Evolutionary conservation across 352 stramenopile genomes (phyloP).

Genomic region (Globisporangium takayamanum): DNA sequence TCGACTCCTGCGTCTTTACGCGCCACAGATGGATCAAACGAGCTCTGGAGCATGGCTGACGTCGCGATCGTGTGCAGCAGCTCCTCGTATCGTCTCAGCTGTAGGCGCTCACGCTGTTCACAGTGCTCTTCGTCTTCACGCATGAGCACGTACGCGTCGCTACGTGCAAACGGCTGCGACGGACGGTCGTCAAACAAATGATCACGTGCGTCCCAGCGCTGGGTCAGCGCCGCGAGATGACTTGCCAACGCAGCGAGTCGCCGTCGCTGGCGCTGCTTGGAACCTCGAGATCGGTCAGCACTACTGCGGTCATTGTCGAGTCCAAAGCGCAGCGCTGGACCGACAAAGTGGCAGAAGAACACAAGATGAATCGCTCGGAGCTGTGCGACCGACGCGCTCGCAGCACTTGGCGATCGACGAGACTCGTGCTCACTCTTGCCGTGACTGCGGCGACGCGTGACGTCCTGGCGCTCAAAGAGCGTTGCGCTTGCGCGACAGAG

Average conservation of each 20-base stretch:
- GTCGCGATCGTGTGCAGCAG: constrained; percentile 11
- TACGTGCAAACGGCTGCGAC: background rate
- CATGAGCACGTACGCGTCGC: background rate
- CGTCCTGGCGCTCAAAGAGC: constrained; percentile 11
- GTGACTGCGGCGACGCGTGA: too few species aligned
- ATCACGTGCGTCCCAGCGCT: background rate
- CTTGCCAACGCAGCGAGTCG: constrained; percentile 13
- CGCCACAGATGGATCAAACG: constrained; percentile 1
- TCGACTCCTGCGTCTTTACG: background rate
- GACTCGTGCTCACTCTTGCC: too few species aligned
- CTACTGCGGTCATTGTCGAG: constrained; percentile 4
- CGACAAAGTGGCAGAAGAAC: constrained; percentile 76
- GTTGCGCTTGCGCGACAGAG: constrained; percentile 36
- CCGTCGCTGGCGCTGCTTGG: constrained; percentile 12
- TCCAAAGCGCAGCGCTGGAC: constrained; percentile 32
- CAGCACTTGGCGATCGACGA: background rate
- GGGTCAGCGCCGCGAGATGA: constrained; percentile 5
- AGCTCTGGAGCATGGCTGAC: constrained; percentile 6
- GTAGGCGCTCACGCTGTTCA: background rate
- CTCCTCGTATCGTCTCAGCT: constrained; percentile 10
- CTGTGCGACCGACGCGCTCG: background rate
- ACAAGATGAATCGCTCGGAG: constrained; percentile 43
- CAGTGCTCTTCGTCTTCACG: background rate
- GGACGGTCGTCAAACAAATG: background rate
- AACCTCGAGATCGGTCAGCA: background rate